Evolutionary conservation across 305 asterid genomes (phyloP).

Genomic region (Withania somnifera): DNA sequence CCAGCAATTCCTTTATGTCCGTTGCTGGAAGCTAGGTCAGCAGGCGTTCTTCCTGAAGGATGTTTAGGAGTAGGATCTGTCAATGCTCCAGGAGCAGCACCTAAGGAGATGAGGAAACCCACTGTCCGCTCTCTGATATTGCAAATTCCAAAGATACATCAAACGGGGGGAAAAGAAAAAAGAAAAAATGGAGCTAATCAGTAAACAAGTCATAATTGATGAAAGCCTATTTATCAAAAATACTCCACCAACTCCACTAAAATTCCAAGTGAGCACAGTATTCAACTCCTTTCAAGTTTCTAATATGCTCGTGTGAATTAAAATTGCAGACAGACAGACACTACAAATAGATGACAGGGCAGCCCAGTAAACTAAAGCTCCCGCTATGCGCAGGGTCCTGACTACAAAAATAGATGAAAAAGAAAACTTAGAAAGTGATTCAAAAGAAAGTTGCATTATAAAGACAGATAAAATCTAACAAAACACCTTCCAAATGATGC

Average conservation of each 20-base stretch:
- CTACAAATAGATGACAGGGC: too few species aligned
- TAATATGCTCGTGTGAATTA: neutral
- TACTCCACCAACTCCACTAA: neutral
- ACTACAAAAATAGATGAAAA: neutral
- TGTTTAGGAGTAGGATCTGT: conserved; percentile 79
- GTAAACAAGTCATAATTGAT: neutral
- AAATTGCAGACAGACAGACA: neutral
- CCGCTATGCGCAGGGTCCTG: too few species aligned
- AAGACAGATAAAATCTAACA: neutral
- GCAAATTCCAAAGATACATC: conserved; percentile 3
- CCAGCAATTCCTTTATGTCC: conserved; percentile 98
- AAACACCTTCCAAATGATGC: conserved; percentile 84
- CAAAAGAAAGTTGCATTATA: neutral
- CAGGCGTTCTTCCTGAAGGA: conserved; percentile 67
- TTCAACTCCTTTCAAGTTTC: neutral
- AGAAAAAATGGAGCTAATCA: neutral
- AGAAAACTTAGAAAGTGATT: neutral
- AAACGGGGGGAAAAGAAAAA: neutral
- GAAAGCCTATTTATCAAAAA: neutral
- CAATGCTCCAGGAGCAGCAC: conserved; percentile 67
- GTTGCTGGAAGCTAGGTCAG: conserved; percentile 77
- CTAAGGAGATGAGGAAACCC: conserved; percentile 68
- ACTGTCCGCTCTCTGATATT: conserved; percentile 65
- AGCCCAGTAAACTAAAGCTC: too few species aligned
- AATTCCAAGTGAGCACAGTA: neutral